Evolutionary conservation across 352 stramenopile genomes (phyloP), one percentile per base, ranked within the genome.

Genomic region (Globisporangium carolinianum): DNA sequence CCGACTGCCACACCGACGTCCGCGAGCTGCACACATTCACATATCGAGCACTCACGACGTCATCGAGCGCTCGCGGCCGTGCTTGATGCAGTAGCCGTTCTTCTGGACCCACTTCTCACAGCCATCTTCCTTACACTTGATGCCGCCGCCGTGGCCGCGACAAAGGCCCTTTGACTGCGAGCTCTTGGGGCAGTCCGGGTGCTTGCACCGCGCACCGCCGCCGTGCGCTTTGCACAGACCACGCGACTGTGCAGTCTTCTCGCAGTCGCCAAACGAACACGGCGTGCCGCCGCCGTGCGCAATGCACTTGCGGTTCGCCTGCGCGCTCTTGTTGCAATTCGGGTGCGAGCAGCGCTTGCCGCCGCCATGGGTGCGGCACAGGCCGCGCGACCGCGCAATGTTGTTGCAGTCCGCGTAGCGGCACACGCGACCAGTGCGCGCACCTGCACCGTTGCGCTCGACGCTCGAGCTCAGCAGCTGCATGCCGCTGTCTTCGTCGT

Each of bases 101-200:
- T 90, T 91, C 70, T 94, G 84, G 62, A 93, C 83, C 83, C 84
- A 92, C 68, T 94, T 94, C 57, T 91, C 84, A 54, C 84, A 94
- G 14, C 84, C 80, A 51, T 90, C 81, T 45, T 83, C 79, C 64
- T 92, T 94, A 61, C 84, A 94, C 67, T 91, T 91, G 58, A 93
- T 90, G 57, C 83, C 84, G 38, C 84, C 84, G 55, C 83, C 84
- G 57, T 94, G 84, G 55, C 83, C 84, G 53, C 84, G 83, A 45
- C 84, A 94, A 18, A 94, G 66, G 5, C 84, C 84, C 60, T 89
- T 89, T 2, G 76, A 89, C 65, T 94, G 84, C 17, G 75, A 89
- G 68, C 79, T 91, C 71, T 94, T 94, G 15, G 84, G 80, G 54
- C 84, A 94, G 56, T 91, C 83, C 35, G 83, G 83, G 70, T 90